Conservation (phyloP, 2,329 filamentous ascomycete species). For the Tolypocladium ovalisporum region DNA sequence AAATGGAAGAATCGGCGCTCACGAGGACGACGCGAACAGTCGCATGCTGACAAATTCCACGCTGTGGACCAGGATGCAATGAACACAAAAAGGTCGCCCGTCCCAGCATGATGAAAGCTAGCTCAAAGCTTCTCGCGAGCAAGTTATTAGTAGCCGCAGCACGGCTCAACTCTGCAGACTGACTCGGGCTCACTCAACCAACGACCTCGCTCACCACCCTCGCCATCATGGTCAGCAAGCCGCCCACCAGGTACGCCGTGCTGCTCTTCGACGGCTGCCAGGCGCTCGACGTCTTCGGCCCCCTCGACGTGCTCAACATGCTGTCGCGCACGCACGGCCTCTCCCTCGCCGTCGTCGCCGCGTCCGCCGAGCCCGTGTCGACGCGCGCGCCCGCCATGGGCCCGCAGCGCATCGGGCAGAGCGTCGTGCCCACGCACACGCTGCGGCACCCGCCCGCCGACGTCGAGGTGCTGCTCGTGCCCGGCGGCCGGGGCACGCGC, state of each 20-base stretch:
- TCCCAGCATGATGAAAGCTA: background rate
- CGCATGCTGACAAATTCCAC: background rate
- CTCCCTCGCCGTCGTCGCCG: conserved; percentile 15
- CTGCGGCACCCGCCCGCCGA: conserved; percentile 21
- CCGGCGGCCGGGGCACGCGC: conserved; percentile 23
- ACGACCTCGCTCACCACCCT: background rate
- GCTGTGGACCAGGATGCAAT: background rate
- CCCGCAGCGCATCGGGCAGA: conserved; percentile 14
- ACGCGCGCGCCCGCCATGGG: conserved; percentile 7
- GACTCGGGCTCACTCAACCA: background rate
- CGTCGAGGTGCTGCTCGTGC: conserved; percentile 26
- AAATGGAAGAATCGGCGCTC: background rate
- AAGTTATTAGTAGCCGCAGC: background rate
- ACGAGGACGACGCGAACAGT: background rate
- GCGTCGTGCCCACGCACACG: conserved; percentile 24
- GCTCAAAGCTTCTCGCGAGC: background rate
- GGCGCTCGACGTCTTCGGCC: conserved; percentile 28
- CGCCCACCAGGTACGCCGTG: conserved; percentile 16
- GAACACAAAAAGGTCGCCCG: background rate
- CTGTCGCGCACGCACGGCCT: conserved; percentile 11
- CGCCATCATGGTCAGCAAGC: background rate
- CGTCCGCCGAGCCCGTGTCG: conserved; percentile 16
- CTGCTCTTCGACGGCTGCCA: conserved; percentile 25
- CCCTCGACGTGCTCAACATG: conserved; percentile 21
- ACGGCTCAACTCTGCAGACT: background rate